phyloP scores from a whole-genome alignment of 1,284 basidiomycete species.

The Garcileccinum viscosum region DNA sequence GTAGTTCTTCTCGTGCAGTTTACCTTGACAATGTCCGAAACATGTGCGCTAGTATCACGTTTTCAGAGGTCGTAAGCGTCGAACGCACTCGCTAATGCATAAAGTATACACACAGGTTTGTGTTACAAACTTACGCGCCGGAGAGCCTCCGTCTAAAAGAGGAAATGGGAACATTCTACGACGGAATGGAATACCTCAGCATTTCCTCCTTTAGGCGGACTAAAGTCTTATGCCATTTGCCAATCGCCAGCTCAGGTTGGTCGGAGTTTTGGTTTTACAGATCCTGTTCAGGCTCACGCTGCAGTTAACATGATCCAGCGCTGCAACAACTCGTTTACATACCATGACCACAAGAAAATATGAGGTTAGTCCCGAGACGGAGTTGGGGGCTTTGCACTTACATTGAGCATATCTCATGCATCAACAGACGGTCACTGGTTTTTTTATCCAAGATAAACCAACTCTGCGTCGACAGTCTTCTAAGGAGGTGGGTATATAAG shows the following conservation, averaged over 20 bases:
- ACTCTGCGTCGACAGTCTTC: not conserved
- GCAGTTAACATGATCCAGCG: not conserved
- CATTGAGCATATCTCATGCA: not conserved
- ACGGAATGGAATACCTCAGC: too few species aligned
- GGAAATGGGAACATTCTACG: not conserved
- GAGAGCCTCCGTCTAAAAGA: too few species aligned
- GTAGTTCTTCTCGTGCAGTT: not conserved
- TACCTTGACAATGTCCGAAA: not conserved
- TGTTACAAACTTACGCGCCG: too few species aligned
- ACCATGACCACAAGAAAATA: not conserved
- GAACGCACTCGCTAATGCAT: not conserved
- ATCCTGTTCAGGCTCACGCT: not conserved
- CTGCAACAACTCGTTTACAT: not conserved
- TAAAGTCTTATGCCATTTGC: not conserved
- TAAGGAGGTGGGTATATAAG: not conserved
- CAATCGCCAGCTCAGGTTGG: not conserved
- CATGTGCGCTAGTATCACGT: not conserved
- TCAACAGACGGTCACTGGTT: conserved; percentile 14
- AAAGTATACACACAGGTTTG: too few species aligned
- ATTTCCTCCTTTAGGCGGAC: not conserved
- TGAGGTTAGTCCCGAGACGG: not conserved
- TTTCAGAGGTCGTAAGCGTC: not conserved
- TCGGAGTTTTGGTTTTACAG: not conserved
- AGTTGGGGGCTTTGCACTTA: not conserved
- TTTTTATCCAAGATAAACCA: conserved; percentile 18